Conservation (phyloP, 495 filamentous ascomycete genomes). For the Rusavskia elegans region DNA sequence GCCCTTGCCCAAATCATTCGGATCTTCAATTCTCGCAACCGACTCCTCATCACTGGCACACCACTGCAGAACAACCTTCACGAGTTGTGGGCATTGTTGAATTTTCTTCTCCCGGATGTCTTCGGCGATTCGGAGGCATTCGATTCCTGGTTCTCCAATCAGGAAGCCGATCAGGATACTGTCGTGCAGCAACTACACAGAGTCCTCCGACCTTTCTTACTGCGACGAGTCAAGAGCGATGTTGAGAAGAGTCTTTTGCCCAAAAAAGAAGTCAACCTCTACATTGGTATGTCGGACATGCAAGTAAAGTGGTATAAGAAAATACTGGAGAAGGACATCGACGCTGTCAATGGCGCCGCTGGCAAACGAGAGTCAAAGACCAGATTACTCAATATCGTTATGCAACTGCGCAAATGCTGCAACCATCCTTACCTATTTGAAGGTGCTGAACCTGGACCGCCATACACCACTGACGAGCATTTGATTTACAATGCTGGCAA, state of each 20-base stretch:
- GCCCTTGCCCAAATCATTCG: conserved; percentile 94
- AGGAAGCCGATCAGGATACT: conserved; percentile 77
- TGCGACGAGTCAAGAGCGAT: conserved; percentile 94
- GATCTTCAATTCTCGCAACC: conserved; percentile 89
- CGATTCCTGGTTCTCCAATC: conserved; percentile 90
- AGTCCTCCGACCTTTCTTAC: conserved; percentile 82
- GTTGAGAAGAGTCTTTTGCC: conserved; percentile 96
- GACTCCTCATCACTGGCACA: conserved; percentile 91
- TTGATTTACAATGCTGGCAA: conserved; percentile 87
- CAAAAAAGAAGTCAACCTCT: conserved; percentile 95
- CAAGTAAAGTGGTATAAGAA: conserved; percentile 99
- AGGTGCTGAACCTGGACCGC: conserved; percentile 90
- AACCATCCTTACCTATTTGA: conserved; percentile 99
- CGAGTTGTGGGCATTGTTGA: conserved; percentile 96
- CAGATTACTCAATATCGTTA: conserved; percentile 96
- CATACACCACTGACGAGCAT: conserved; percentile 97
- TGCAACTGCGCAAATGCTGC: conserved; percentile 98
- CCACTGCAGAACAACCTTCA: conserved; percentile 97
- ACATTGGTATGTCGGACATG: conserved; percentile 98
- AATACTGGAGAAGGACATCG: conserved; percentile 97
- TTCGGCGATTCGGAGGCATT: conserved; percentile 98
- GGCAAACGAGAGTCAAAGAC: conserved; percentile 99
- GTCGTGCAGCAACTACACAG: conserved; percentile 96
- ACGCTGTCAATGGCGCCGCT: conserved; percentile 92
- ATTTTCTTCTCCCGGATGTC: conserved; percentile 93